Base-by-base conservation (phyloP, 805 yeast genomes). In the Pichia occidentalis region DNA sequence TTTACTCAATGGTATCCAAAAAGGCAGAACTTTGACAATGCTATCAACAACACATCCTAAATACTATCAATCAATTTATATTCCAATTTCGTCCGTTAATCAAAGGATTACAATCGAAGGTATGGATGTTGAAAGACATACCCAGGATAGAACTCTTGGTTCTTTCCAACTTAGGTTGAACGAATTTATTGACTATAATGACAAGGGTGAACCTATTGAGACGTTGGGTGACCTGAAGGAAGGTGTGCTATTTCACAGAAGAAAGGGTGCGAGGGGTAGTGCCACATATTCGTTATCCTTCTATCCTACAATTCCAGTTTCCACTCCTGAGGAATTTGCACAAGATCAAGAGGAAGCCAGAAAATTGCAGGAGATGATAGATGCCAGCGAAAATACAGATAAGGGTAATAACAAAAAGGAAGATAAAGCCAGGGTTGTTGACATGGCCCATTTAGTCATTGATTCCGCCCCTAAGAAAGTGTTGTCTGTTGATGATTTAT, bases 91-190 rank as follows among this genome's bases (percentile, higher is more conserved):
- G 5, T 81, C 90, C 31, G 76, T 86, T 18, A 80, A 82, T 55
- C 97, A 88, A 60, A 79, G 72, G 52, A 61, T 92, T 45, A 78
- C 88, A 2, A 57, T 92, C 39, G 97, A 92, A 57, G 94, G 79
- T 6, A 84, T 92, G 95, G 97, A 92, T 62, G 83, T 82, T 24
- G 90, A 88, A 62, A 72, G 71, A 42, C 71, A 64, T 37, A 74
- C 81, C n/a, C 74, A 77, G 29, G 98, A 92, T 60, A 77, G 96
- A 52, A 75, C 94, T 4, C 71, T 92, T 34, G 99, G 99, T 37
- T 71, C 80, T 3, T 80, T 85, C 63, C 80, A 79, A 51, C 62
- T 92, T 16, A 74, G 76, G 50, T 65, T 85, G 45, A 67, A 69
- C 38, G 85, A 79, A 20, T 63, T 85, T 49, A 76, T 90, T 54